phyloP scores from a whole-genome alignment of 169 alveolate genomes.

The Plasmodium coatneyi region DNA sequence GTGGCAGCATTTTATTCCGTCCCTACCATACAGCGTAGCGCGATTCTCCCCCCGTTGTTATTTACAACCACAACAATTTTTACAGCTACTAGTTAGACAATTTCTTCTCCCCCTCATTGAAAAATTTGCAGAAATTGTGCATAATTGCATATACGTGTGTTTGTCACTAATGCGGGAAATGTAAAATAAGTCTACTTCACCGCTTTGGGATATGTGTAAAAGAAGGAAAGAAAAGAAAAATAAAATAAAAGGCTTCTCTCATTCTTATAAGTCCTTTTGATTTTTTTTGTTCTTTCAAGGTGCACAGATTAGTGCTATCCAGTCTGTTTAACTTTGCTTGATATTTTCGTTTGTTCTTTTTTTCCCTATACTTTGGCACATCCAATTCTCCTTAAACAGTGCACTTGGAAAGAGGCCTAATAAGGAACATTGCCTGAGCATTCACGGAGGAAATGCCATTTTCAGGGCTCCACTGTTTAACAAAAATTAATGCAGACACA shows the following conservation, averaged over 20 bases:
- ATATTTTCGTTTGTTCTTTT: not conserved
- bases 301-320: not conserved
- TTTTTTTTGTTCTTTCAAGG: not conserved
- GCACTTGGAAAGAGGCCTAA: not conserved
- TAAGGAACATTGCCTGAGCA: not conserved
- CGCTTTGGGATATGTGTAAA: not conserved
- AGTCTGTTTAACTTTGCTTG: not conserved
- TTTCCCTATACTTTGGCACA: not conserved
- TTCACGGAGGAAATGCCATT: not conserved
- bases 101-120: too few species aligned
- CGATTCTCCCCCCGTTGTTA: too few species aligned
- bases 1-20: not conserved
- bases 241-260: not conserved
- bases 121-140: too few species aligned
- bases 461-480: not conserved
- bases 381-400: not conserved
- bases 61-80: too few species aligned
- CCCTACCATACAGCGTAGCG: too few species aligned
- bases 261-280: not conserved
- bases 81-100: too few species aligned
- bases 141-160: too few species aligned
- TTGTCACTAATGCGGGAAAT: too few species aligned
- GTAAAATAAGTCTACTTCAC: not conserved
- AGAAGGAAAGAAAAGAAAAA: not conserved
- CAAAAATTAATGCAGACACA: not conserved